Evolutionary conservation across 805 yeast genomes (phyloP).

Genomic region (Sporopachydermia lactativora): DNA sequence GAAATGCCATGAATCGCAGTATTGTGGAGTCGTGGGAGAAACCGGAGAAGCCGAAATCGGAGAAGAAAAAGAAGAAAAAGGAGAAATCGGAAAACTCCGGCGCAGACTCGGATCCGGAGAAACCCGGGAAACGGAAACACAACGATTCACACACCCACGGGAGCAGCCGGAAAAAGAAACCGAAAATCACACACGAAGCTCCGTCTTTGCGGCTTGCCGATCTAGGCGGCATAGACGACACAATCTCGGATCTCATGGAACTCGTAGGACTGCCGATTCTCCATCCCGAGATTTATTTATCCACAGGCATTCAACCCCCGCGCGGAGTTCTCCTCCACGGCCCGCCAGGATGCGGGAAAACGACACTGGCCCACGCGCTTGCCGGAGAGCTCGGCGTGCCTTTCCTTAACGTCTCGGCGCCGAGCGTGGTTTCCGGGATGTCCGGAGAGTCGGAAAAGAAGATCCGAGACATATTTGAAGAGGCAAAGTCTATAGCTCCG

Average conservation of each 20-base stretch:
- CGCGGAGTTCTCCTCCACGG: slow-evolving; percentile 91
- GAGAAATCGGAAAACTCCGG: slow-evolving; percentile 6
- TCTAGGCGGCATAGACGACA: slow-evolving; percentile 79
- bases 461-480: slow-evolving; percentile 83
- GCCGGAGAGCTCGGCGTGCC: slow-evolving; percentile 95
- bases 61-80: slow-evolving; percentile 3
- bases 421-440: slow-evolving; percentile 96
- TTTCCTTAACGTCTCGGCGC: slow-evolving; percentile 82
- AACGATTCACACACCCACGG: slow-evolving; percentile 11
- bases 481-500: slow-evolving; percentile 82
- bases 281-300: slow-evolving; percentile 80
- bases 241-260: slow-evolving; percentile 80
- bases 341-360: slow-evolving; percentile 98
- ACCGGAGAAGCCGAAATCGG: slow-evolving; percentile 3
- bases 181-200: slow-evolving; percentile 23
- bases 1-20: slow-evolving; percentile 61
- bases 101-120: slow-evolving; percentile 8
- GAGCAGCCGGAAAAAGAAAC: slow-evolving; percentile 38
- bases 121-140: slow-evolving; percentile 7
- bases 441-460: slow-evolving; percentile 98
- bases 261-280: slow-evolving; percentile 81
- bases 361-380: slow-evolving; percentile 88
- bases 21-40: slow-evolving; percentile 59
- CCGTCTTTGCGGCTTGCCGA: slow-evolving; percentile 57
- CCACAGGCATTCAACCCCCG: slow-evolving; percentile 92